Evolutionary conservation across 2,329 filamentous ascomycete genomes (phyloP).

Genomic region (Pleurostoma richardsiae): DNA sequence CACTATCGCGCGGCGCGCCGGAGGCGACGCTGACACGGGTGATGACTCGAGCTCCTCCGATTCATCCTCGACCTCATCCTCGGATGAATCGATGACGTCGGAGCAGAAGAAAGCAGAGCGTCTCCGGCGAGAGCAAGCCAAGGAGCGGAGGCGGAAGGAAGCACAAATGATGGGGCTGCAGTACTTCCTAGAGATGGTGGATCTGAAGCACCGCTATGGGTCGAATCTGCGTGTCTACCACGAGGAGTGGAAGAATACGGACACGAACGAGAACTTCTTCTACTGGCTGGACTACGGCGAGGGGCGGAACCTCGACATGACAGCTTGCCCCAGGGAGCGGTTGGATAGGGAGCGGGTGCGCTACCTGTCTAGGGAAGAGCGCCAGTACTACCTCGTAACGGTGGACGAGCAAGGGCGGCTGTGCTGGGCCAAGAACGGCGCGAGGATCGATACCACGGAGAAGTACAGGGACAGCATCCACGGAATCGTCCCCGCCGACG

Average conservation of each 20-base stretch:
- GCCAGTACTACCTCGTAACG: constrained; percentile 73
- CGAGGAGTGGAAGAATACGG: constrained; percentile 71
- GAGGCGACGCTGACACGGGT: constrained; percentile 52
- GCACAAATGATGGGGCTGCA: constrained; percentile 79
- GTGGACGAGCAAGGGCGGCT: constrained; percentile 70
- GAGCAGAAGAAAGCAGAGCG: constrained; percentile 31
- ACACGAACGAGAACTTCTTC: constrained; percentile 85
- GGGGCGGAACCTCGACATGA: constrained; percentile 64
- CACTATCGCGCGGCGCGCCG: constrained; percentile 66
- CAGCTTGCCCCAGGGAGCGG: constrained; percentile 66
- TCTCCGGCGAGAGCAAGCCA: constrained; percentile 40
- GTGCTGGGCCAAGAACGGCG: constrained; percentile 82
- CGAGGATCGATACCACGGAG: constrained; percentile 70
- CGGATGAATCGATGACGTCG: constrained; percentile 21
- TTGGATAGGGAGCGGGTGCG: constrained; percentile 76
- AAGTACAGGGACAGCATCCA: constrained; percentile 75
- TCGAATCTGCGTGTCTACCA: constrained; percentile 80
- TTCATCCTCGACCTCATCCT: constrained; percentile 31
- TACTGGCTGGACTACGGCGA: constrained; percentile 87
- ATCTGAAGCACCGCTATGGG: constrained; percentile 82
- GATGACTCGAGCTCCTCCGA: constrained; percentile 32
- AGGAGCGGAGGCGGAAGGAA: constrained; percentile 54
- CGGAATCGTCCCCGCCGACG: constrained; percentile 61
- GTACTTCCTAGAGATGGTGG: constrained; percentile 83
- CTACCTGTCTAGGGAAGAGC: constrained; percentile 78